Evolutionary conservation across 177 flowering plant species (phyloP).

Genomic region (Vitis hybrid): DNA sequence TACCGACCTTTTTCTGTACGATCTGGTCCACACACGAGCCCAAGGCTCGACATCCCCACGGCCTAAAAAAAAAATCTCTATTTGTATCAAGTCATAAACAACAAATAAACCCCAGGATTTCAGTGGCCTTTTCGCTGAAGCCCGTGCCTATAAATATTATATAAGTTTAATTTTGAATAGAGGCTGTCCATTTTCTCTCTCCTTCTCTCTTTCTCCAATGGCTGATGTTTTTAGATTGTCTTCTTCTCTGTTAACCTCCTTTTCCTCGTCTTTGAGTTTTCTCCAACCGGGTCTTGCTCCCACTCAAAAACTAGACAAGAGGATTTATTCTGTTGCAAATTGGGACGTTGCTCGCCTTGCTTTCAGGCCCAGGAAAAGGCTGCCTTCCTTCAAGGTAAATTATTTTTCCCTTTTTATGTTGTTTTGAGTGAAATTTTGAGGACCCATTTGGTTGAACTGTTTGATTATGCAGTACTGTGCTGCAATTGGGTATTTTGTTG

Average conservation of each 20-base stretch:
- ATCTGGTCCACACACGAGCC: too few relatives aligned
- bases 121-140: too few relatives aligned
- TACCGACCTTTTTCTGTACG: too few relatives aligned
- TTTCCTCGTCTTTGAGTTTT: constrained; percentile 14
- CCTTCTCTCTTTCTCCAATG: constrained; percentile 30
- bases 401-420: not conserved
- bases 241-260: constrained; percentile 24
- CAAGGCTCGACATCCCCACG: too few relatives aligned
- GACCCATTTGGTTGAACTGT: constrained; percentile 1
- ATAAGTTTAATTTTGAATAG: not conserved
- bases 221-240: constrained; percentile 50
- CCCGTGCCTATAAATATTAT: not conserved
- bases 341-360: constrained; percentile 17
- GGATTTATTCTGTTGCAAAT: constrained; percentile 24
- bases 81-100: too few relatives aligned
- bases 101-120: too few relatives aligned
- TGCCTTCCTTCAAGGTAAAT: constrained; percentile 43
- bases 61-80: too few relatives aligned
- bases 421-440: constrained; percentile 1
- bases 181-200: not conserved
- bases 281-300: constrained; percentile 21
- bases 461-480: not conserved
- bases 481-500: too few relatives aligned
- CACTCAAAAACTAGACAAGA: constrained; percentile 21
- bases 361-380: constrained; percentile 26